A percentile compares a stretch with the other conserved stretches of the same genome.
Conservation (phyloP, 2,329 filamentous ascomycete genomes). For the Aureobasidium sp. region DNA sequence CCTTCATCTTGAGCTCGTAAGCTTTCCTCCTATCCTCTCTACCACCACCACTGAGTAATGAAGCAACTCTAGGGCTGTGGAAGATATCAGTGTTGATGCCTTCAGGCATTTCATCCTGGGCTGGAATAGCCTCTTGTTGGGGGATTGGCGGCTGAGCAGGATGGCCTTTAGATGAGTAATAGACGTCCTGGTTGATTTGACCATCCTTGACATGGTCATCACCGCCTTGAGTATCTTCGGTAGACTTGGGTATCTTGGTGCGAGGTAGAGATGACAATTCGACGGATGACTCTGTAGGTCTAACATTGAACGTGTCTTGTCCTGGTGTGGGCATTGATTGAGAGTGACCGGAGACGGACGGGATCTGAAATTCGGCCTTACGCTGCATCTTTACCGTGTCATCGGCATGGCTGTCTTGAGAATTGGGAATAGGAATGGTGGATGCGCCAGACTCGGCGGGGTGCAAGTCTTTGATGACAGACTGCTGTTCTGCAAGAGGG, state of each 20-base stretch:
- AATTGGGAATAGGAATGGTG: conserved; percentile 30
- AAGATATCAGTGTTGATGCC: conserved; percentile 55
- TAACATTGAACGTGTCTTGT: conserved; percentile 49
- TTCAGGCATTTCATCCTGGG: conserved; percentile 41
- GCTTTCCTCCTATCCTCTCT: conserved; percentile 14
- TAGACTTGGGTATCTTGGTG: conserved; percentile 46
- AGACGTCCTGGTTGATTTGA: conserved; percentile 47
- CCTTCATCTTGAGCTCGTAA: conserved; percentile 21
- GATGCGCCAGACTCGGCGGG: conserved; percentile 31
- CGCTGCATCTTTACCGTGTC: conserved; percentile 39
- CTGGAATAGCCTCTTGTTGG: conserved; percentile 22
- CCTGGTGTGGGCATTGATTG: conserved; percentile 29
- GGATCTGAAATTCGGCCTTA: conserved; percentile 41
- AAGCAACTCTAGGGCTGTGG: conserved; percentile 39
- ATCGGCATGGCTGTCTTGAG: conserved; percentile 20
- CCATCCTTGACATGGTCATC: conserved; percentile 32
- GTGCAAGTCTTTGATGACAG: conserved; percentile 23
- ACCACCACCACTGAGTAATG: conserved; percentile 9
- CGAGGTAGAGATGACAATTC: conserved; percentile 45
- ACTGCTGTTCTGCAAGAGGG: conserved; percentile 22
- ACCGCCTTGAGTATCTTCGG: conserved; percentile 37
- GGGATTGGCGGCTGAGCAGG: conserved; percentile 16
- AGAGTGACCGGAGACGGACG: conserved; percentile 39
- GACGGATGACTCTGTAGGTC: conserved; percentile 37
- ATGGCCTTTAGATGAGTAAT: conserved; percentile 27